A percentile compares a stretch with the other conserved stretches of the same genome.
phyloP scores from a whole-genome alignment of 2,329 filamentous ascomycete species.

The Colletotrichum tropicicola region DNA sequence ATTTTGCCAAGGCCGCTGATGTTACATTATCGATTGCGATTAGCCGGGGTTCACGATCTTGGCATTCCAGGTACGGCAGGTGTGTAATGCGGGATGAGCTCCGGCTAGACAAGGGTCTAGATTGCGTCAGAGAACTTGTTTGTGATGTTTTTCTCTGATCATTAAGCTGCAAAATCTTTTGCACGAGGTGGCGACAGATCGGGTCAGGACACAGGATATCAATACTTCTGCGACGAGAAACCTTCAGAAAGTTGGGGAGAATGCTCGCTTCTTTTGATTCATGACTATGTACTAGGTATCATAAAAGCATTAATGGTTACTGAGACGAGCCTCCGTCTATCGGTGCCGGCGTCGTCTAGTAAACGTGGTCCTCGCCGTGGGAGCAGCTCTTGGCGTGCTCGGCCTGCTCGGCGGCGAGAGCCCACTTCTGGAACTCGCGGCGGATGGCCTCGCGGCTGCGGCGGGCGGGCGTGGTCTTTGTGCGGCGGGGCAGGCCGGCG shows the following conservation, averaged over 20 bases:
- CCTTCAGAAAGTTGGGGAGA: not conserved
- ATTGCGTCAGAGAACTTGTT: not conserved
- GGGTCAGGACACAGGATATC: too few species aligned
- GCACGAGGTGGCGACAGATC: too few species aligned
- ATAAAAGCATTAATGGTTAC: not conserved
- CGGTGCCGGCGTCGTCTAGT: not conserved
- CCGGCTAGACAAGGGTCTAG: not conserved
- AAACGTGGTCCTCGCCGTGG: constrained; percentile 20
- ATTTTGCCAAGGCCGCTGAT: not conserved
- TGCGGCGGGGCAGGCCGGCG: constrained; percentile 43
- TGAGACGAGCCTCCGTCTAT: too few species aligned
- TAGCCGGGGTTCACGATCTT: not conserved
- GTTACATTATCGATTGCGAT: not conserved
- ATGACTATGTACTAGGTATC: not conserved
- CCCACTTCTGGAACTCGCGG: constrained; percentile 32
- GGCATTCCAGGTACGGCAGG: not conserved
- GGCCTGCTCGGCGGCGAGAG: constrained; percentile 28
- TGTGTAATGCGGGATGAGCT: not conserved
- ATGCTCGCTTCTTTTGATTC: not conserved
- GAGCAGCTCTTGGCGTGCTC: constrained; percentile 29
- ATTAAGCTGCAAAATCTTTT: too few species aligned
- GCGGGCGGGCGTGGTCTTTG: constrained; percentile 36
- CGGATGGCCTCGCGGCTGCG: constrained; percentile 30
- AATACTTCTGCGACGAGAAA: too few species aligned
- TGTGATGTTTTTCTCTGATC: not conserved